Percentiles rank a stretch among this genome's conserved stretches.
Conservation (phyloP, 2,329 filamentous ascomycete genomes). For the Trichoderma harzianum region DNA sequence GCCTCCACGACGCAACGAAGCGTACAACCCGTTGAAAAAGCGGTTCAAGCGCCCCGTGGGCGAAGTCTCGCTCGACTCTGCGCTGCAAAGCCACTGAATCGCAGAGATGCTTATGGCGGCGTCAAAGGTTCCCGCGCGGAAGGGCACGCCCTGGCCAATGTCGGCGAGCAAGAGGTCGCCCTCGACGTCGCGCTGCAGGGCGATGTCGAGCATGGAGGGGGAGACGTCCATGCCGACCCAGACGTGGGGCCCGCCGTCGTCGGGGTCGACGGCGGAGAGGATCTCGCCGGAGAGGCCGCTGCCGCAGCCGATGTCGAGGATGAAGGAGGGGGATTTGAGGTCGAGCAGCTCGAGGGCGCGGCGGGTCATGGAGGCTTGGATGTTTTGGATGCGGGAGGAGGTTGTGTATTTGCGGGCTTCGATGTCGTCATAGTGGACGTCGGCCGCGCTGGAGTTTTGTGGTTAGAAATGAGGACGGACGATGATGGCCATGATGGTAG, state of each 20-base stretch:
- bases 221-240: conserved; percentile 99
- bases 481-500: conserved; percentile 17
- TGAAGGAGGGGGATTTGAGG: conserved; percentile 73
- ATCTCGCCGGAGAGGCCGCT: conserved; percentile 94
- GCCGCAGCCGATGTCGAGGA: conserved; percentile 96
- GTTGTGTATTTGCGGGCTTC: conserved; percentile 98
- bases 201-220: conserved; percentile 93
- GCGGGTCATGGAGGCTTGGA: conserved; percentile 91
- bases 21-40: conserved; percentile 93
- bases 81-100: conserved; percentile 98
- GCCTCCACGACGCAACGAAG: conserved; percentile 75
- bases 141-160: conserved; percentile 92
- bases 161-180: conserved; percentile 93
- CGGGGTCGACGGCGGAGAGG: conserved; percentile 65
- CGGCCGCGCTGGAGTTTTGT: conserved; percentile 65
- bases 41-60: conserved; percentile 73
- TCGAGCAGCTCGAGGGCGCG: conserved; percentile 89
- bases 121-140: conserved; percentile 88
- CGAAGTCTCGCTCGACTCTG: conserved; percentile 80
- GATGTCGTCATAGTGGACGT: conserved; percentile 94
- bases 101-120: conserved; percentile 92
- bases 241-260: conserved; percentile 79
- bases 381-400: conserved; percentile 89
- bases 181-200: conserved; percentile 85
- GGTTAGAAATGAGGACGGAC: neutral